phyloP scores from a whole-genome alignment of 75 land plant genomes.

The Selaginella moellendorffii region DNA sequence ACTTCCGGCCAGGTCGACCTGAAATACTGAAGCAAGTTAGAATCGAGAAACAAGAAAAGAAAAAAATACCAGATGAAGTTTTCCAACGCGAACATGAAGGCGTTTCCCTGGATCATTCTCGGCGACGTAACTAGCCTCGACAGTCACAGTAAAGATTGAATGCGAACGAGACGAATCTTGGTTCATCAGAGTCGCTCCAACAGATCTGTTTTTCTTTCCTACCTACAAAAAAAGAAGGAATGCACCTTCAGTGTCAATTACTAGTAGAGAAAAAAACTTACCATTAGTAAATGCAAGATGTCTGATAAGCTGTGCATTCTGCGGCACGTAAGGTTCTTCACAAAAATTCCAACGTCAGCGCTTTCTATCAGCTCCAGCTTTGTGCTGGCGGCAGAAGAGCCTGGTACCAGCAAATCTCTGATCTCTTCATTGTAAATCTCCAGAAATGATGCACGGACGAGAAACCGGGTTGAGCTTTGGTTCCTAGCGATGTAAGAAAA shows the following conservation, averaged over 20 bases:
- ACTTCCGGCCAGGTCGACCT: conserved; percentile 29
- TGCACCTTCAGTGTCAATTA: too few relatives aligned
- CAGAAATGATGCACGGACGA: conserved; percentile 22
- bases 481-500: conserved; percentile 20
- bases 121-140: conserved; percentile 28
- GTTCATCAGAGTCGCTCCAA: too few relatives aligned
- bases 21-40: background rate
- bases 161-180: too few relatives aligned
- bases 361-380: conserved; percentile 25
- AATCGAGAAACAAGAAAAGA: background rate
- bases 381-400: background rate
- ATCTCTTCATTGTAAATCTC: conserved; percentile 26
- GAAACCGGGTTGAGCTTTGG: conserved; percentile 27
- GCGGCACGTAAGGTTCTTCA: conserved; percentile 26
- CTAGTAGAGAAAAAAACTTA: too few relatives aligned
- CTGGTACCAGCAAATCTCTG: conserved; percentile 13
- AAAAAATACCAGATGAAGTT: conserved; percentile 23
- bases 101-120: conserved; percentile 8
- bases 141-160: conserved; percentile 27
- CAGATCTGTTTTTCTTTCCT: conserved; percentile 26
- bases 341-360: conserved; percentile 22
- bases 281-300: conserved; percentile 27
- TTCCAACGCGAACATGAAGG: conserved; percentile 27
- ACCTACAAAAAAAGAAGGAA: too few relatives aligned
- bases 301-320: conserved; percentile 28